Percentiles rank a stretch among this genome's conserved stretches.
phyloP scores from a whole-genome alignment of 2,329 filamentous ascomycete genomes.

The Penicillium sclerotiorum region DNA sequence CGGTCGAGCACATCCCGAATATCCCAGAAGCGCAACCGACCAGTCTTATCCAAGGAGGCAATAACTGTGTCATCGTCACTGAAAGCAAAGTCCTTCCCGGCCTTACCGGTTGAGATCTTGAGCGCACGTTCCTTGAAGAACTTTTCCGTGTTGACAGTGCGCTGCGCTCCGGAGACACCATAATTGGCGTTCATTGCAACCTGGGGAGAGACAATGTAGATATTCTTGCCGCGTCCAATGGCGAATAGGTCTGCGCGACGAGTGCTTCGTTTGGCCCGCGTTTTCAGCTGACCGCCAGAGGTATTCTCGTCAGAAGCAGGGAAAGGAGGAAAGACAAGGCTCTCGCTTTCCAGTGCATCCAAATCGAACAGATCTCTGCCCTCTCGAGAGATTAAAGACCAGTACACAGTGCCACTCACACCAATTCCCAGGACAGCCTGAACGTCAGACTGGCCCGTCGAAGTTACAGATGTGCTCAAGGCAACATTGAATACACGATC shows the following conservation, averaged over 20 bases:
- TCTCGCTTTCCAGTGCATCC: conserved; percentile 77
- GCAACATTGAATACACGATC: conserved; percentile 95
- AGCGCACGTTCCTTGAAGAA: conserved; percentile 84
- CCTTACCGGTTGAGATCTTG: conserved; percentile 95
- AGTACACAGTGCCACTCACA: conserved; percentile 95
- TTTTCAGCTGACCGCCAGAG: conserved; percentile 91
- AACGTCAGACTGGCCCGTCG: conserved; percentile 58
- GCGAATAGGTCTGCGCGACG: conserved; percentile 92
- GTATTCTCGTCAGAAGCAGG: conserved; percentile 85
- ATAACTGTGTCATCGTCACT: conserved; percentile 95
- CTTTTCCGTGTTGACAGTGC: conserved; percentile 79
- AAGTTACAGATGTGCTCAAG: conserved; percentile 68
- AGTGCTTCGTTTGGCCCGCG: conserved; percentile 85
- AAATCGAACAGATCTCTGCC: conserved; percentile 79
- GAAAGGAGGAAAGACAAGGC: conserved; percentile 86
- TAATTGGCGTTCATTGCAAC: conserved; percentile 56
- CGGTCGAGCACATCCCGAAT: conserved; percentile 72
- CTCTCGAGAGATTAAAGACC: conserved; percentile 77
- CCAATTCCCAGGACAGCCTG: conserved; percentile 91
- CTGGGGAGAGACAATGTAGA: conserved; percentile 76
- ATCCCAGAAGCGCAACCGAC: conserved; percentile 97
- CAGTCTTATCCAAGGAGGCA: conserved; percentile 94
- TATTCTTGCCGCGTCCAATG: conserved; percentile 92
- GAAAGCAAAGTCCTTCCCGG: conserved; percentile 96
- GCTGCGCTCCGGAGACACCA: conserved; percentile 53